phyloP scores from a whole-genome alignment of 192 early-diverging fungal species.

The Phycomyces blakesleeanus region DNA sequence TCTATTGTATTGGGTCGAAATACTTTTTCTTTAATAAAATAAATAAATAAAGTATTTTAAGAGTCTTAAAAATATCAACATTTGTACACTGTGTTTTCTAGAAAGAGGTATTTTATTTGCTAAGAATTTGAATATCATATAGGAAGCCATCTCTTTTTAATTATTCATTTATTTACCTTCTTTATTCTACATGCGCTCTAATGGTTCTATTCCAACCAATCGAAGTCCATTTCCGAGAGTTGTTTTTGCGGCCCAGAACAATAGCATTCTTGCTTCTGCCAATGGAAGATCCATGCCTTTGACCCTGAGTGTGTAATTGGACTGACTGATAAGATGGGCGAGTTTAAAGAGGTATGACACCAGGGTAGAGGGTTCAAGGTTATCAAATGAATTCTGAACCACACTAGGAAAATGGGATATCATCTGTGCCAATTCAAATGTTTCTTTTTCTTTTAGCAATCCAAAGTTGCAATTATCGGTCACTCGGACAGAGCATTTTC shows the following conservation, averaged over 20 bases:
- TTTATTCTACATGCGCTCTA: constrained; percentile 75
- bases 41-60: no score
- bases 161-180: no score
- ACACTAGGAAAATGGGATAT: constrained; percentile 83
- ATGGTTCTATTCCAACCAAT: constrained; percentile 70
- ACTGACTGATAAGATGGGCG: constrained; percentile 65
- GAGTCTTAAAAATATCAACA: no score
- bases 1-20: no score
- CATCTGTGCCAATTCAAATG: constrained; percentile 64
- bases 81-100: no score
- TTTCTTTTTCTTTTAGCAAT: constrained; percentile 66
- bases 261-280: constrained; percentile 72
- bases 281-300: constrained; percentile 54
- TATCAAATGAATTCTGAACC: constrained; percentile 51
- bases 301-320: constrained; percentile 66
- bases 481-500: constrained; percentile 49
- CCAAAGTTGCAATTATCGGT: constrained; percentile 49
- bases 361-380: constrained; percentile 76
- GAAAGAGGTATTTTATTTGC: no score
- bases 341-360: constrained; percentile 77
- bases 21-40: no score
- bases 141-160: no score
- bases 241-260: constrained; percentile 73
- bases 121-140: no score
- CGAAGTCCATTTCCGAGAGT: constrained; percentile 78